Evolutionary conservation across 202 grass and related monocot genomes (phyloP).

Genomic region (Tripidium arundinaceum): DNA sequence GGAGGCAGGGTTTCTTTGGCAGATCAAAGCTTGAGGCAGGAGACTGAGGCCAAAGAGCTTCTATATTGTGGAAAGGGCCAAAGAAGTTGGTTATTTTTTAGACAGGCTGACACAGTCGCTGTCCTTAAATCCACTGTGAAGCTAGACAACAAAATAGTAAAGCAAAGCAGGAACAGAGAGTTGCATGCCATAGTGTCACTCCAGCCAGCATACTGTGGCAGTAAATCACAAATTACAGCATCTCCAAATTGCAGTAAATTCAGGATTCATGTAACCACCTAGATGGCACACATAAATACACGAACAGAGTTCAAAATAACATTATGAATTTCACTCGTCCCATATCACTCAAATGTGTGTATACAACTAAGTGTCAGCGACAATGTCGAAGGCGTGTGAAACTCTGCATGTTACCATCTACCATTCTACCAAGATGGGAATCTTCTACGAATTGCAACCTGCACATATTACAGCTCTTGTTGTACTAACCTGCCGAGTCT

Average conservation of each 20-base stretch:
- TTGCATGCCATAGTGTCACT: conserved; percentile 19
- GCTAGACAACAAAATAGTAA: conserved; percentile 29
- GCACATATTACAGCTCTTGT: not conserved
- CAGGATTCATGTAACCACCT: not conserved
- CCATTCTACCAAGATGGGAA: not conserved
- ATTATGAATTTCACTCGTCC: not conserved
- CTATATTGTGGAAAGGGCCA: conserved; percentile 52
- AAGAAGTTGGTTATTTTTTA: conserved; percentile 48
- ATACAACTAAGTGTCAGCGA: not conserved
- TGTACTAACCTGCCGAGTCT: not conserved
- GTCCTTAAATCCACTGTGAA: conserved; percentile 40
- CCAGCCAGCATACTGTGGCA: too few species aligned
- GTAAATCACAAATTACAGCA: conserved; percentile 21
- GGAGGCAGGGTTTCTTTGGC: conserved; percentile 16
- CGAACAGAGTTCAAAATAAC: not conserved
- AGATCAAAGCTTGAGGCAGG: conserved; percentile 26
- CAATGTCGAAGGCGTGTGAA: not conserved
- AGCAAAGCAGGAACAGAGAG: conserved; percentile 21
- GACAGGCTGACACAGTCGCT: conserved; percentile 36
- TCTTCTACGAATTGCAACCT: not conserved
- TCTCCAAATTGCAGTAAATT: not conserved
- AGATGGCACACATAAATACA: not conserved
- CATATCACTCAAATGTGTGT: not conserved
- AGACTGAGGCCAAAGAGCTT: conserved; percentile 31
- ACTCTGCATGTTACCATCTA: not conserved